Base-by-base conservation (phyloP, 345 rosid species). In the Dimocarpus longan region DNA sequence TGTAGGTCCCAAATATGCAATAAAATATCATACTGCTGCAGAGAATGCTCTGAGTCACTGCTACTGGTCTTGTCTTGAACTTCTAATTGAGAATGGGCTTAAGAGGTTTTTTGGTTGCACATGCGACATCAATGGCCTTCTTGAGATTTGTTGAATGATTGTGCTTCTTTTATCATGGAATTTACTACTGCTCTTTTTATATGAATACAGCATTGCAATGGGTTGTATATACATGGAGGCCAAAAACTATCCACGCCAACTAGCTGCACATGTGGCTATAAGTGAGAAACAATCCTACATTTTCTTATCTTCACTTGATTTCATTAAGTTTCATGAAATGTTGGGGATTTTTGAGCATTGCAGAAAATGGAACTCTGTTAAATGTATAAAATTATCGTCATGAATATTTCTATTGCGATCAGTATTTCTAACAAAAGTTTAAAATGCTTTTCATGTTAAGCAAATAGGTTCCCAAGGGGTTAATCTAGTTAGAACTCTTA, bases 1-100 rank as follows among this genome's bases (percentile, higher is more conserved):
- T 7, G 98, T 96, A 78, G 99, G 99, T 63, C 99, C 99, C 65
- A 96, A 94, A 83, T 94, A 96, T 87, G 99, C 98, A 22, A 93
- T 88, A 44, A 94, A 96, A 82, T 96, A 96, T 87, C 99, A 96
- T 75, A 94, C 97, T 79, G 99, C 99, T 70, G 99, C 99, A 1
- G 99, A 96, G 87, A 96, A 93, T 87, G 99, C 99, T 85, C 82
- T 96, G 85, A 96, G 99, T 86, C 99, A 94, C 76, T 94, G 99
- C 85, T 96, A 96, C 68, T 87, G 97, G 24, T 91, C 99, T 84
- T 96, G 98, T 86, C 93, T 96, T 73, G 99, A 96, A 85, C 90
- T 93, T 78, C 91, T 96, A 19, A 91, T 94, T 83, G 99, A 96
- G 63, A 90, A 90, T 82, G 93, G 92, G 39, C 98, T 96, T 73